Conservation (phyloP, 2,329 filamentous ascomycete species). For the Trichoderma breve region DNA sequence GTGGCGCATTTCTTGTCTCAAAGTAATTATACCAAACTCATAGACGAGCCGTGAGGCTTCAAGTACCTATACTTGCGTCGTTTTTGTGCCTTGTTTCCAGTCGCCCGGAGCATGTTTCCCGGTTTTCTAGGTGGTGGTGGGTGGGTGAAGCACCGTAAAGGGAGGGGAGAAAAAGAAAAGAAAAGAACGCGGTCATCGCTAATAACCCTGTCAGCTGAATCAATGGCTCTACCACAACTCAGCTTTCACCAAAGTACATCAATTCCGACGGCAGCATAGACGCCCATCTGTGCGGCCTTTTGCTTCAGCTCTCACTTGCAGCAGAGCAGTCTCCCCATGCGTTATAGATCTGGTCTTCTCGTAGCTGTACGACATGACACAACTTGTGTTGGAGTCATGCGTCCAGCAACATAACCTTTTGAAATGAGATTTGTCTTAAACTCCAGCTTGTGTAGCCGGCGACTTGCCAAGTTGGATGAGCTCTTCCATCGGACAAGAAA, state of each 20-base stretch:
- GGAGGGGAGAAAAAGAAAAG: background rate
- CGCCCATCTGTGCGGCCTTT: background rate
- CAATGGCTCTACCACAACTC: background rate
- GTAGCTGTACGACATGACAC: background rate
- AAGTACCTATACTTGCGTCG: background rate
- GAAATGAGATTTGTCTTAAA: background rate
- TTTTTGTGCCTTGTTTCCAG: background rate
- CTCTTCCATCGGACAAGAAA: background rate
- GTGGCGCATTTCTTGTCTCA: conserved; percentile 3
- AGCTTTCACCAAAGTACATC: background rate
- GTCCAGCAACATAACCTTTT: background rate
- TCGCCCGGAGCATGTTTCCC: background rate
- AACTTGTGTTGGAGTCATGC: background rate
- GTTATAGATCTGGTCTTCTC: background rate
- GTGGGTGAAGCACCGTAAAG: background rate
- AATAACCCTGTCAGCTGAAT: background rate
- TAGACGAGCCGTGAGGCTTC: background rate
- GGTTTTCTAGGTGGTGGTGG: background rate
- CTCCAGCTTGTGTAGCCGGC: background rate
- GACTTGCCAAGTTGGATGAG: background rate
- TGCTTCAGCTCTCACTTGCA: too few species aligned
- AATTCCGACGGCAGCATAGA: background rate
- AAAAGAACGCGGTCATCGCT: background rate
- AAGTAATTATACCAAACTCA: background rate
- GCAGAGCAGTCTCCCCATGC: background rate